Evolutionary conservation across 2,329 filamentous ascomycete species (phyloP).

Genomic region (Trichoderma sp.): DNA sequence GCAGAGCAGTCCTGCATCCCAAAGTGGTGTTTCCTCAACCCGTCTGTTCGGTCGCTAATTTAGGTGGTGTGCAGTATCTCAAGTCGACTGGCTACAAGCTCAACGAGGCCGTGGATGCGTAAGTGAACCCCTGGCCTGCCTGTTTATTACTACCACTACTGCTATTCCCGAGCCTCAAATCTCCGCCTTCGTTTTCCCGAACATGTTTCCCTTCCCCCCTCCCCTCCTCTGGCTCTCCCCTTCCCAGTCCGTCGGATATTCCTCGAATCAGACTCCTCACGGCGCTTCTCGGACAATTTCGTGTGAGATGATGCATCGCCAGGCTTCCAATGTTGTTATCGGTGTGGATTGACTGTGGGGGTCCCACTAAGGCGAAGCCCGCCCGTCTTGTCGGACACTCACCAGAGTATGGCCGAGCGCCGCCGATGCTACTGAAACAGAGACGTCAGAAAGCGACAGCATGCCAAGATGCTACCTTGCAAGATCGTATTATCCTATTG

Average conservation of each 20-base stretch:
- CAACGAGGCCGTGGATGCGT: constrained; percentile 55
- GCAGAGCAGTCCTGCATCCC: constrained; percentile 10
- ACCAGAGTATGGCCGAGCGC: constrained; percentile 39
- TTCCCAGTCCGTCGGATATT: constrained; percentile 15
- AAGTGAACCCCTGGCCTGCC: constrained; percentile 38
- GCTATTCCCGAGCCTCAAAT: not conserved
- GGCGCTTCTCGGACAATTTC: constrained; percentile 29
- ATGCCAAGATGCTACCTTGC: constrained; percentile 19
- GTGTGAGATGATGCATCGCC: constrained; percentile 21
- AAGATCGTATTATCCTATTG: constrained; percentile 13
- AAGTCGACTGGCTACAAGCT: constrained; percentile 50
- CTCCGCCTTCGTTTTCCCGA: constrained; percentile 9
- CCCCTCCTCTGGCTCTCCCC: not conserved
- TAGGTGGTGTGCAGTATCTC: constrained; percentile 40
- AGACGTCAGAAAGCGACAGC: constrained; percentile 19
- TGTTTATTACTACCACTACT: not conserved
- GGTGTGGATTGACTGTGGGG: constrained; percentile 30
- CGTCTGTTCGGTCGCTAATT: constrained; percentile 13
- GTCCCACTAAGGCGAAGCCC: constrained; percentile 32
- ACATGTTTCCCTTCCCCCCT: not conserved
- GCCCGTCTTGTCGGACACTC: constrained; percentile 29
- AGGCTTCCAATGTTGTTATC: constrained; percentile 21
- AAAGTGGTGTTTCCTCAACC: constrained; percentile 11
- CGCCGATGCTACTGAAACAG: constrained; percentile 37
- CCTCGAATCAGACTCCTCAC: constrained; percentile 15